Percentiles rank a stretch among this genome's conserved stretches.
phyloP scores from a whole-genome alignment of 2,329 filamentous ascomycete species.

The Sarocladium strictum region DNA sequence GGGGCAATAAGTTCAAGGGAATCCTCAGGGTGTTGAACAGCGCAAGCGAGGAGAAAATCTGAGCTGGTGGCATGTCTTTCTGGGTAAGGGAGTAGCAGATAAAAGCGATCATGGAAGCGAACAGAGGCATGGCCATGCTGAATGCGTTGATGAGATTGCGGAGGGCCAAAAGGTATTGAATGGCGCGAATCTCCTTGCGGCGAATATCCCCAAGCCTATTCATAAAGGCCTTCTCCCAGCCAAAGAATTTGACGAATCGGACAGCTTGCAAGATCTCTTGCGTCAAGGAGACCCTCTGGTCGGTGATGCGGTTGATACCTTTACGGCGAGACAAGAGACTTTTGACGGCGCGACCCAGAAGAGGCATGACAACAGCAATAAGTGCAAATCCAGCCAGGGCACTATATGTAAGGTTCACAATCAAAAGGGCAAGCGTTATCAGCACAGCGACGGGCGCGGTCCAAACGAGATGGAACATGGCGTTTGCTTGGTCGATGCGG shows the following conservation, averaged over 20 bases:
- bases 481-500: constrained; percentile 81
- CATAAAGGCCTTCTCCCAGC: constrained; percentile 87
- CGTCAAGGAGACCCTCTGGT: constrained; percentile 83
- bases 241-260: constrained; percentile 93
- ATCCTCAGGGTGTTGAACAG: constrained; percentile 89
- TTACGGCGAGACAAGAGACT: constrained; percentile 69
- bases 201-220: constrained; percentile 69
- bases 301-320: constrained; percentile 86
- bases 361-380: constrained; percentile 69
- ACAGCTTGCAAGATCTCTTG: constrained; percentile 90
- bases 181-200: constrained; percentile 69
- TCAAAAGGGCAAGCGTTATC: constrained; percentile 70
- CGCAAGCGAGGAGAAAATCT: constrained; percentile 87
- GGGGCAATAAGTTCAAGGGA: constrained; percentile 80
- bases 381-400: constrained; percentile 83
- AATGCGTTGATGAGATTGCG: constrained; percentile 81
- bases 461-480: constrained; percentile 90
- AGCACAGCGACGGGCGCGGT: constrained; percentile 73
- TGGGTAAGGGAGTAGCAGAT: constrained; percentile 69
- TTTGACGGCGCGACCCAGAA: constrained; percentile 72
- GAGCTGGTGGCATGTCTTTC: constrained; percentile 64
- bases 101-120: constrained; percentile 92
- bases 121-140: constrained; percentile 82
- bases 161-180: constrained; percentile 76
- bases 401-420: constrained; percentile 86